These are phyloP conservation scores for Mucor indicus DNA, from an alignment of 371 early-diverging fungal species.

Conservation along the genomic window DNA sequence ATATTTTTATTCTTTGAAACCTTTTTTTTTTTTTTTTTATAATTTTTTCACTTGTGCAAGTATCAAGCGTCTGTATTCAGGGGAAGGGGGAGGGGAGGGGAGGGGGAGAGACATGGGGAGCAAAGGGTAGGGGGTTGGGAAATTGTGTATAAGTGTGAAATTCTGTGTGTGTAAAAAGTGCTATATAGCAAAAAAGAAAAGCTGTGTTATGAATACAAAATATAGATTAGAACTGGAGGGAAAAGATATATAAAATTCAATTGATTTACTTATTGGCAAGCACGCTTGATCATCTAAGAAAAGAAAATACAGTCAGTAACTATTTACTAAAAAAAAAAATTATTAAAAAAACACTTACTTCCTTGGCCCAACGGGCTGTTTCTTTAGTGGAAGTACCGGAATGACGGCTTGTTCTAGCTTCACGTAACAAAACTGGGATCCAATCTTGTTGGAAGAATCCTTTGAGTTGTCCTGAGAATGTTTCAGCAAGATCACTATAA, in stretches of 20 bases:
- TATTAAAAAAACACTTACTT: slow-evolving; percentile 22
- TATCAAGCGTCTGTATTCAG: too few relatives aligned
- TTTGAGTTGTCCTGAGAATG: slow-evolving; percentile 75
- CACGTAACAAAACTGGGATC: slow-evolving; percentile 65
- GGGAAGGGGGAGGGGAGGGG: background rate
- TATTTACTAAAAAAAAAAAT: background rate
- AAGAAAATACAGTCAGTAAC: background rate
- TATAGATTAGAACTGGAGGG: background rate
- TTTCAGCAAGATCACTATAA: slow-evolving; percentile 68
- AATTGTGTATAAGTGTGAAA: too few relatives aligned
- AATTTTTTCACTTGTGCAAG: too few relatives aligned
- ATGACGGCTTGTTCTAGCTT: slow-evolving; percentile 69
- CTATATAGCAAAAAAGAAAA: slow-evolving; percentile 2
- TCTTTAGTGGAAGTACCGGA: slow-evolving; percentile 64
- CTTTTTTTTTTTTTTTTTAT: too few relatives aligned
- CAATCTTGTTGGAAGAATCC: slow-evolving; percentile 59
- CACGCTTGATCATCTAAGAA: slow-evolving; percentile 27
- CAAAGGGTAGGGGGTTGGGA: too few relatives aligned
- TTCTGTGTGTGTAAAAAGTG: slow-evolving; percentile 1
- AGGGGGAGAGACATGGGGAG: too few relatives aligned
- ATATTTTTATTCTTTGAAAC: too few relatives aligned
- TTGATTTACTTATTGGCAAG: slow-evolving; percentile 13
- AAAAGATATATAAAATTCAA: background rate
- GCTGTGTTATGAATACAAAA: slow-evolving; percentile 10
- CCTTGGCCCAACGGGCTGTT: slow-evolving; percentile 81